These are phyloP conservation scores for Leccinum obscurum DNA, from an alignment of 768 basidiomycete species.

Conservation along the genomic window DNA sequence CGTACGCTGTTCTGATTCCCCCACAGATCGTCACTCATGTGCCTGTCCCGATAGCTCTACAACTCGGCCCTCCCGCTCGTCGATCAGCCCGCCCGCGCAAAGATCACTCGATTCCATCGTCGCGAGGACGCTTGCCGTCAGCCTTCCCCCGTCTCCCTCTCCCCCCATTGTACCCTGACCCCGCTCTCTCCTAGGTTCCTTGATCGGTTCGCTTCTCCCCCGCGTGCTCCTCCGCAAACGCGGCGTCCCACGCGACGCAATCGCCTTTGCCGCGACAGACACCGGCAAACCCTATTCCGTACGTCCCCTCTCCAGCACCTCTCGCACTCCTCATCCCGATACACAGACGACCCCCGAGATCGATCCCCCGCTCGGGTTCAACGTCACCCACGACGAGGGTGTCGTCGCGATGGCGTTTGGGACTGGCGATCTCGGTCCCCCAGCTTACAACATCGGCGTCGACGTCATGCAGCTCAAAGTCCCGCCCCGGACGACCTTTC, in stretches of 20 bases:
- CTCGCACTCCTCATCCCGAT: background rate
- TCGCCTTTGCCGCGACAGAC: constrained; percentile 57
- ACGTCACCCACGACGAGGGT: constrained; percentile 79
- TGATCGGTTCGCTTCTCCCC: constrained; percentile 76
- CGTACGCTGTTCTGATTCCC: constrained; percentile 26
- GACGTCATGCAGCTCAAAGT: constrained; percentile 80
- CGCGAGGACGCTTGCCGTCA: constrained; percentile 76
- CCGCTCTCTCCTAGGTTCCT: constrained; percentile 51
- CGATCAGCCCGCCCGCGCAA: constrained; percentile 53
- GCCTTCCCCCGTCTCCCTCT: constrained; percentile 4
- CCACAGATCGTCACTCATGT: constrained; percentile 3
- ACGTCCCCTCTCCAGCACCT: constrained; percentile 28
- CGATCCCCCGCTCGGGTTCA: constrained; percentile 67
- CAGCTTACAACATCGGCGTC: constrained; percentile 60
- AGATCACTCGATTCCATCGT: constrained; percentile 66
- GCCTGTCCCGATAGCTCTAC: constrained; percentile 50
- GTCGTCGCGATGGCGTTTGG: constrained; percentile 66
- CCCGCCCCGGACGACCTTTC: constrained; percentile 56
- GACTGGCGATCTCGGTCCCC: constrained; percentile 50
- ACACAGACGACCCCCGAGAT: constrained; percentile 45
- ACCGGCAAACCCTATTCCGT: constrained; percentile 79
- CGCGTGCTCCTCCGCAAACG: constrained; percentile 60
- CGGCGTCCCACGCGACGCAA: constrained; percentile 47
- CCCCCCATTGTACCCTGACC: background rate
- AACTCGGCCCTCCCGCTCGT: constrained; percentile 56